phyloP scores from a whole-genome alignment of 352 stramenopile genomes.

The Aphanomyces stellatus region DNA sequence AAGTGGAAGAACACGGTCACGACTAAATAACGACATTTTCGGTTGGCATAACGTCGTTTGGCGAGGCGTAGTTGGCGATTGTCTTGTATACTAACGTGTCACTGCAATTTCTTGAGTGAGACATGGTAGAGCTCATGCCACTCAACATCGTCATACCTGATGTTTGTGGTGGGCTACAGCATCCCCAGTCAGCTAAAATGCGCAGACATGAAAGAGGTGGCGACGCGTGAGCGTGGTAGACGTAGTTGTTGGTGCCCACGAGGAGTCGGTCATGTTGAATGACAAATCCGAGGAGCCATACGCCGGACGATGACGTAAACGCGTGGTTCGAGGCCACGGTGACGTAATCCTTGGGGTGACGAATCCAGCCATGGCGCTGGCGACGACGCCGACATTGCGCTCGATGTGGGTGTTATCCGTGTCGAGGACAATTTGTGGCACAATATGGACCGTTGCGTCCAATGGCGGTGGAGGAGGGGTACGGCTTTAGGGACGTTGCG shows the following conservation, averaged over 20 bases:
- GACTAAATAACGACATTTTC: too few species aligned
- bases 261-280: not conserved
- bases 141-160: not conserved
- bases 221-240: not conserved
- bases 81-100: too few species aligned
- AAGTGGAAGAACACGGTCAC: too few species aligned
- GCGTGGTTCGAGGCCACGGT: not conserved
- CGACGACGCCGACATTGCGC: not conserved
- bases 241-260: conserved; percentile 6
- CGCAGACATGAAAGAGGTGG: not conserved
- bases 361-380: not conserved
- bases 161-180: not conserved
- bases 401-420: not conserved
- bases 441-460: not conserved
- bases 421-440: not conserved
- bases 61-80: too few species aligned
- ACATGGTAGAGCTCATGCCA: not conserved
- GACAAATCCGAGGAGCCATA: conserved; percentile 9
- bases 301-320: not conserved
- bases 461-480: not conserved
- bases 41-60: too few species aligned
- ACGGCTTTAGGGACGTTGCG: too few species aligned
- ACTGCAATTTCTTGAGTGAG: not conserved
- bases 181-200: not conserved
- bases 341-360: not conserved